A percentile compares a stretch with the other conserved stretches of the same genome.
Evolutionary conservation across 1,284 basidiomycete genomes (phyloP).

Genomic region (Somion occarium): DNA sequence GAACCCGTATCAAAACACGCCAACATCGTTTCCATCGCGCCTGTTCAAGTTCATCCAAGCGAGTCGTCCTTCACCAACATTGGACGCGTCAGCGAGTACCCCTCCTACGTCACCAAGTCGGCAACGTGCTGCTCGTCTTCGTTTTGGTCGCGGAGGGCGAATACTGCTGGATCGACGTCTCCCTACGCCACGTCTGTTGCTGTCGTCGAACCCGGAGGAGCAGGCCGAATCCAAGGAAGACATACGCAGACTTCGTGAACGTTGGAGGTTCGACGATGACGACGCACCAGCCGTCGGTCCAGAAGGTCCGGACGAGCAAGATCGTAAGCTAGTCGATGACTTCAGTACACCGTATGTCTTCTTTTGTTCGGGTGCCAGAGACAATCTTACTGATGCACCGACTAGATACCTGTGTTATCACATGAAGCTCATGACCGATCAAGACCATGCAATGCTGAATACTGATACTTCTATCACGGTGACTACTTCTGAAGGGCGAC

Average conservation of each 20-base stretch:
- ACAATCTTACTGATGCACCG: neutral
- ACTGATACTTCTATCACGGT: slow-evolving; percentile 42
- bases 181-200: slow-evolving; percentile 9
- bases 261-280: slow-evolving; percentile 69
- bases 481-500: slow-evolving; percentile 34
- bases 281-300: slow-evolving; percentile 53
- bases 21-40: slow-evolving; percentile 44
- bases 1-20: slow-evolving; percentile 59
- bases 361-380: neutral
- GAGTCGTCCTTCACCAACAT: slow-evolving; percentile 30
- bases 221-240: slow-evolving; percentile 37
- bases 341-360: slow-evolving; percentile 51
- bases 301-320: slow-evolving; percentile 64
- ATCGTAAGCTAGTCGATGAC: slow-evolving; percentile 66
- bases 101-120: slow-evolving; percentile 27
- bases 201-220: slow-evolving; percentile 26
- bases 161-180: slow-evolving; percentile 73
- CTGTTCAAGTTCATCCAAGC: slow-evolving; percentile 59
- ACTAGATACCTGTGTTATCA: slow-evolving; percentile 52
- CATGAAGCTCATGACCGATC: slow-evolving; percentile 48
- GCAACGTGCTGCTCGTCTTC: slow-evolving; percentile 63
- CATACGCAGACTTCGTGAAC: slow-evolving; percentile 44
- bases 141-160: slow-evolving; percentile 79
- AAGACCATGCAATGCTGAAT: slow-evolving; percentile 37
- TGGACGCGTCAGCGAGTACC: slow-evolving; percentile 25